A percentile compares a stretch with the other conserved stretches of the same genome.
phyloP scores from a whole-genome alignment of 805 yeast species.

The Wickerhamomyces xylosicus region DNA sequence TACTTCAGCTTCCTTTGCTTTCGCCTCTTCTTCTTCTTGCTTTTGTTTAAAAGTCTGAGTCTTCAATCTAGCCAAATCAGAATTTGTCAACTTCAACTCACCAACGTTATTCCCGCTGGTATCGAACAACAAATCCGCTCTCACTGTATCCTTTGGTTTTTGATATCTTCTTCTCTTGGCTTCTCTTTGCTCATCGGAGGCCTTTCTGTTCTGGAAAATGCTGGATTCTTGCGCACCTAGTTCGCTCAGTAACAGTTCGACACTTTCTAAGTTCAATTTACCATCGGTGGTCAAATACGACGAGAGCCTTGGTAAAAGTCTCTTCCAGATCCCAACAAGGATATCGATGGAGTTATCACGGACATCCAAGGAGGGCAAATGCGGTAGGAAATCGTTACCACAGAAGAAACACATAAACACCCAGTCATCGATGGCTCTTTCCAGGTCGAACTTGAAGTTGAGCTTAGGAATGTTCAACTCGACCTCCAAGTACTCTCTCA shows the following conservation, averaged over 20 bases:
- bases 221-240: conserved; percentile 69
- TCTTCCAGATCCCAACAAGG: conserved; percentile 77
- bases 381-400: conserved; percentile 97
- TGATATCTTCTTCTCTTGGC: conserved; percentile 45
- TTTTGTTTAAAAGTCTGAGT: conserved; percentile 37
- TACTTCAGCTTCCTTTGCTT: conserved; percentile 21
- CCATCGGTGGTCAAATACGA: conserved; percentile 92
- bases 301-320: conserved; percentile 49
- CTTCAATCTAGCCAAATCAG: conserved; percentile 58
- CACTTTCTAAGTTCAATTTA: conserved; percentile 59
- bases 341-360: conserved; percentile 89
- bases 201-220: conserved; percentile 62
- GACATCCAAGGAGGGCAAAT: conserved; percentile 87
- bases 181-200: conserved; percentile 58
- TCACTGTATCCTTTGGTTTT: conserved; percentile 30
- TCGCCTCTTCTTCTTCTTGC: conserved; percentile 17
- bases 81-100: conserved; percentile 51
- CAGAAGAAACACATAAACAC: conserved; percentile 97
- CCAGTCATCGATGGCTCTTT: conserved; percentile 98
- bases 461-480: conserved; percentile 67
- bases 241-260: conserved; percentile 55
- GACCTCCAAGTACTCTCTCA: conserved; percentile 78
- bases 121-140: conserved; percentile 53
- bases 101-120: conserved; percentile 69
- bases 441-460: conserved; percentile 74